A percentile compares a stretch with the other conserved stretches of the same genome.
These are phyloP conservation scores for Aspergillus sp. DNA, from an alignment of 2,329 filamentous ascomycete genomes.

Conservation along the genomic window DNA sequence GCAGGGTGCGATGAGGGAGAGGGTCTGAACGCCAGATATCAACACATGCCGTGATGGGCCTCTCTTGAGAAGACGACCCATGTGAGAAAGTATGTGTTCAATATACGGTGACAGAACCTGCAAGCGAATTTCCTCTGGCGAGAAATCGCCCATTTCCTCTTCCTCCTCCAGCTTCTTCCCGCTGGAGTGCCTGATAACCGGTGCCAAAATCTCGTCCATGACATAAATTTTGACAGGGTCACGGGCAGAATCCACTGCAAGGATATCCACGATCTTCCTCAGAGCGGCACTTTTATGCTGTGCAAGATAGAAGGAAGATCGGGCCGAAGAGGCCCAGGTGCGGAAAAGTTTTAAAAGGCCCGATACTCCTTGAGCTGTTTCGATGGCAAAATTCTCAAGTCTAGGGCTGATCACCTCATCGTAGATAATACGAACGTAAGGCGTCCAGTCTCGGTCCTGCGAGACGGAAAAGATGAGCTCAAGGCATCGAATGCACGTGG, in stretches of 20 bases:
- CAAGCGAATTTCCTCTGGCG: slow-evolving; percentile 26
- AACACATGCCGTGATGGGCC: slow-evolving; percentile 64
- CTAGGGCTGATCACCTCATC: slow-evolving; percentile 68
- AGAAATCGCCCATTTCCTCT: slow-evolving; percentile 36
- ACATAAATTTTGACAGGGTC: slow-evolving; percentile 80
- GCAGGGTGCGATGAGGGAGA: slow-evolving; percentile 66
- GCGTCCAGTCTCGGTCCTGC: slow-evolving; percentile 60
- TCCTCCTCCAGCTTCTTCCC: slow-evolving; percentile 47
- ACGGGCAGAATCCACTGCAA: slow-evolving; percentile 66
- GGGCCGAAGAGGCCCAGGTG: slow-evolving; percentile 65
- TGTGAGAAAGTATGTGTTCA: slow-evolving; percentile 52
- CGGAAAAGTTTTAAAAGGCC: slow-evolving; percentile 71
- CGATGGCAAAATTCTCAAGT: slow-evolving; percentile 66
- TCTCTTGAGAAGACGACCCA: slow-evolving; percentile 47
- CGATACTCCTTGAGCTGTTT: slow-evolving; percentile 85
- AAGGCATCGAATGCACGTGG: slow-evolving; percentile 68
- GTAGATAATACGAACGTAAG: slow-evolving; percentile 63
- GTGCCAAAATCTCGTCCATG: slow-evolving; percentile 62
- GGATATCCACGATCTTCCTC: slow-evolving; percentile 60
- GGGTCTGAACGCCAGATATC: slow-evolving; percentile 66
- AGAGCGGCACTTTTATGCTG: slow-evolving; percentile 54
- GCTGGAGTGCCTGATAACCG: slow-evolving; percentile 54
- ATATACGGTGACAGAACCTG: slow-evolving; percentile 49
- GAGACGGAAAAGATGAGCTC: slow-evolving; percentile 69
- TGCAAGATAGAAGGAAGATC: slow-evolving; percentile 62